Evolutionary conservation across 768 basidiomycete species (phyloP).

Genomic region (Lactifluus volemus): DNA sequence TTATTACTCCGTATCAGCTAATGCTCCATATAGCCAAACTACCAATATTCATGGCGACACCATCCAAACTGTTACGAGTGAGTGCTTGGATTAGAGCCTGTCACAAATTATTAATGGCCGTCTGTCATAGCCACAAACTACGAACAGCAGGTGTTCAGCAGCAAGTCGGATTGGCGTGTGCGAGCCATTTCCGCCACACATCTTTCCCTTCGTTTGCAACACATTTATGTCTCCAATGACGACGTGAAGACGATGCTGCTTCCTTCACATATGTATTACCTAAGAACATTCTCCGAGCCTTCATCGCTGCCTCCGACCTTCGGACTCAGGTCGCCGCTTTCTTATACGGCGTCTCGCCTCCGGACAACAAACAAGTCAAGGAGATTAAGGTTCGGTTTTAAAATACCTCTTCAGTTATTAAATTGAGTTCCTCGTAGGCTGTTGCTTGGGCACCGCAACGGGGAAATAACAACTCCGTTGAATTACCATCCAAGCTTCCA

Average conservation of each 20-base stretch:
- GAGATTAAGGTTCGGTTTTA: conserved; percentile 68
- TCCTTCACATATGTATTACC: conserved; percentile 94
- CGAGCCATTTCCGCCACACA: conserved; percentile 97
- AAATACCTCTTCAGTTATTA: not conserved
- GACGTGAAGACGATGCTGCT: conserved; percentile 97
- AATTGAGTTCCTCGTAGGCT: conserved; percentile 36
- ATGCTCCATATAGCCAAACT: conserved; percentile 51
- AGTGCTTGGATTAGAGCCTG: conserved; percentile 23
- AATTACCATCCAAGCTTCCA: conserved; percentile 82
- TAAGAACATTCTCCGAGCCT: conserved; percentile 92
- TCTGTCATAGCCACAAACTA: conserved; percentile 72
- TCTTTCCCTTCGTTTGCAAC: conserved; percentile 89
- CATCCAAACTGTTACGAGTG: conserved; percentile 90
- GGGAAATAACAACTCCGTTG: conserved; percentile 90
- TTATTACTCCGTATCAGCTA: conserved; percentile 12
- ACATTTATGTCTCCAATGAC: conserved; percentile 98
- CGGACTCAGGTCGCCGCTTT: conserved; percentile 94
- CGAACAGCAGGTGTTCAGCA: conserved; percentile 97
- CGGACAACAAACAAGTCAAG: conserved; percentile 97
- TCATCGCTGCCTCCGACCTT: conserved; percentile 87
- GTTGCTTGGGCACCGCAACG: conserved; percentile 97
- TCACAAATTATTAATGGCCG: not conserved
- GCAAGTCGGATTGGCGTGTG: conserved; percentile 99
- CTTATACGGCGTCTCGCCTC: conserved; percentile 86
- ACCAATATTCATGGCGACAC: conserved; percentile 97